Base-by-base conservation (phyloP, 257 asterid species). In the Forsythia suspensa region DNA sequence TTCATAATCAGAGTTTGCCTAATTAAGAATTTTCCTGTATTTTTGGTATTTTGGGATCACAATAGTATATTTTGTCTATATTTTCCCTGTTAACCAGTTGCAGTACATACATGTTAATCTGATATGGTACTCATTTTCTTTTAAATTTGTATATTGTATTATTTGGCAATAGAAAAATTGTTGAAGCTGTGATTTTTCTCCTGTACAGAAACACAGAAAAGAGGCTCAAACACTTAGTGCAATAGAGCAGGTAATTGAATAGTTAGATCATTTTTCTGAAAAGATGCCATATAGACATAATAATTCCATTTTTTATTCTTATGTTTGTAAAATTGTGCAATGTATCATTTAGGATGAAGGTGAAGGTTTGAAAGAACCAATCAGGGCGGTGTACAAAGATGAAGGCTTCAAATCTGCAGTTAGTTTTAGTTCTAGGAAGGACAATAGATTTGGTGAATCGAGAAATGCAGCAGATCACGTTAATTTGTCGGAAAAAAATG, bases 181-280 rank as follows among this genome's bases (percentile, higher is more conserved):
- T 73, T 71, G 68, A 52, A 29, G 29, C 57, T 82, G 82, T 34
- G 43, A 0, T 76, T 77, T 78, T 71, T 71, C 73, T 44, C 24
- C 40, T 88, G 77, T 83, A 76, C 93, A 95, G 99, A 93, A 92
- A 82, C 92, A 85, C 84, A 87, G 93, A 77, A 80, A 85, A 42
- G 97, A 93, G 76, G 88, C 88, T 75, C 97, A 88, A 46, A 76
- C 83, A 39, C 87, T 90, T 55, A 81, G 77, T 80, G 90, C 96
- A 79, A 68, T 91, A 44, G 89, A 90, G 83, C 92, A 90, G 98
- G 98, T 95, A 84, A 80, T 72, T 41, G 6, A 76, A 51, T 51
- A 42, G 65, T 51, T 48, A n/a, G 46, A 11, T 75, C 18, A 36
- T 12, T 76, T 29, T 63, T 78, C 73, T 61, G 7, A 15, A 40